Evolutionary conservation across 345 rosid species (phyloP), one percentile per base, ranked within the genome.

Genomic region (Eucalyptus cloeziana): DNA sequence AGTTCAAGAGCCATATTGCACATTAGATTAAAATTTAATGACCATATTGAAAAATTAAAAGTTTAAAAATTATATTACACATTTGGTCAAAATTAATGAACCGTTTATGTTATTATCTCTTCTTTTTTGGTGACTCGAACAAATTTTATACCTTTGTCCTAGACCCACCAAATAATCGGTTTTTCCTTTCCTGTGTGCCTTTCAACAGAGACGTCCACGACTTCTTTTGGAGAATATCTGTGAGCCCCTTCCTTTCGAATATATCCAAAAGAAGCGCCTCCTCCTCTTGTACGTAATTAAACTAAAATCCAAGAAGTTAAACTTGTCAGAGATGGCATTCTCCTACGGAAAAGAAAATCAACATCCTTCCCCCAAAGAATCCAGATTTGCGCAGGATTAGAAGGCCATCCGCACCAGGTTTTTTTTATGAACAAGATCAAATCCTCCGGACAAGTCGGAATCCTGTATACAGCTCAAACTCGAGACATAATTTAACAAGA

Each of bases 1-100:
- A 52, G 25, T 52, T 52, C 0, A 52, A 52, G 8, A 52, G 4
- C 4, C 24, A 52, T 52, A 52, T 7, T 7, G 2, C 10, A 52
- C 0, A 7, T 19, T 7, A 1, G 1, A 1, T 7, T 52, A 52
- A 52, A 52, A 4, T 1, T 52, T 5, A 8, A 21, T 52, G 10
- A 52, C 4, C 58, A 52, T 8, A 52, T 21, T 52, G 10, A 52
- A 21, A 52, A 52, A 52, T 52, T 52, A 52, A 52, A 52, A 21
- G 0, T 52, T 52, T 1, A 21, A 52, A 21, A 52, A 21, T 21
- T 21, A 52, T 4, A 52, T 21, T 8, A 52, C 58, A 19, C 10
- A 1, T 52, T 52, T 21, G 25, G 8, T 52, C 2, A 7, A 52
- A 52, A 52, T 52, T 52, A 1, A 52, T 2, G 24, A 52, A 52